A percentile compares a stretch with the other conserved stretches of the same genome.
These are phyloP conservation scores for Fusarium duplospermum DNA, from an alignment of 2,329 filamentous ascomycete genomes.

Conservation along the genomic window DNA sequence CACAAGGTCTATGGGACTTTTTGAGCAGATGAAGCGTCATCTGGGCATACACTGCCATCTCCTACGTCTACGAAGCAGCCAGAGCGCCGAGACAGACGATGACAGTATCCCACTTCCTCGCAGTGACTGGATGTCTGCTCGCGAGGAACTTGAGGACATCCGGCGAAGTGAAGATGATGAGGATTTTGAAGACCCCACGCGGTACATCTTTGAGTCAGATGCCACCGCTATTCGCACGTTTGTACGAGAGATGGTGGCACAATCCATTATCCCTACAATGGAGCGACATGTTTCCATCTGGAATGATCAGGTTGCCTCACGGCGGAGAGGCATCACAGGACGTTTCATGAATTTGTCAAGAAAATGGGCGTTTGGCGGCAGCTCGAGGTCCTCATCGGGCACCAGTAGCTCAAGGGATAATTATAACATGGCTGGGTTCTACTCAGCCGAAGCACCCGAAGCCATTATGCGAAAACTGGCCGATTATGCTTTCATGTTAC, in stretches of 20 bases:
- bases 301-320: slow-evolving; percentile 97
- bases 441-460: slow-evolving; percentile 85
- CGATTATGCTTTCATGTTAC: slow-evolving; percentile 96
- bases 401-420: slow-evolving; percentile 68
- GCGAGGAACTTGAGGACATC: slow-evolving; percentile 84
- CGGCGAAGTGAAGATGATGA: slow-evolving; percentile 75
- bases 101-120: slow-evolving; percentile 85
- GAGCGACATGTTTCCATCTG: slow-evolving; percentile 89
- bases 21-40: slow-evolving; percentile 99
- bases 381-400: slow-evolving; percentile 69
- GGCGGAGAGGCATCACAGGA: slow-evolving; percentile 87
- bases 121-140: slow-evolving; percentile 89
- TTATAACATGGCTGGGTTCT: slow-evolving; percentile 86
- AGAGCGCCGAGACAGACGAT: slow-evolving; percentile 90
- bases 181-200: slow-evolving; percentile 75
- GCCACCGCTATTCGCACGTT: slow-evolving; percentile 88
- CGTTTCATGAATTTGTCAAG: slow-evolving; percentile 96
- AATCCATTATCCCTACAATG: slow-evolving; percentile 96
- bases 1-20: slow-evolving; percentile 85
- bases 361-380: slow-evolving; percentile 85
- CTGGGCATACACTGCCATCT: slow-evolving; percentile 96
- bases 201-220: slow-evolving; percentile 92
- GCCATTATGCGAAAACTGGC: slow-evolving; percentile 92
- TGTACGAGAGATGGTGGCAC: slow-evolving; percentile 92
- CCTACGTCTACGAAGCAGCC: slow-evolving; percentile 83